These are phyloP conservation scores for Hypoxylon rickii DNA, from an alignment of 495 filamentous ascomycete genomes.

Conservation along the genomic window DNA sequence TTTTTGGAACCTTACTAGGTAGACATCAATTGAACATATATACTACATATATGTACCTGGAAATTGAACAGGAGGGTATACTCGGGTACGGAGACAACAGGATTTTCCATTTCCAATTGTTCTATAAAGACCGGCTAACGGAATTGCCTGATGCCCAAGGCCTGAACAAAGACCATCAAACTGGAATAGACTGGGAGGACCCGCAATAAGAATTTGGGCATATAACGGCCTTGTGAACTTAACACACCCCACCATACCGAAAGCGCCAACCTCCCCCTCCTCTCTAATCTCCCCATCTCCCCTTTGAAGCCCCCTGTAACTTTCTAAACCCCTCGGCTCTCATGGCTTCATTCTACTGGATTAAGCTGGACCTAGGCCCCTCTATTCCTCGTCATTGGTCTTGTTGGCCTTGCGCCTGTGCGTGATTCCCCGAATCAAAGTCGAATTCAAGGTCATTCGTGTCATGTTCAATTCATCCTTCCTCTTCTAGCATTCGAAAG, in stretches of 20 bases:
- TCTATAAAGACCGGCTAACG: no score
- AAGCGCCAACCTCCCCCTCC: constrained; percentile 23
- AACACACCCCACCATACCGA: constrained; percentile 31
- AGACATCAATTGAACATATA: no score
- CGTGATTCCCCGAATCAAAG: constrained; percentile 37
- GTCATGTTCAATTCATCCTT: constrained; percentile 27
- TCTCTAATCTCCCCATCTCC: no score
- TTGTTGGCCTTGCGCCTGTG: constrained; percentile 26
- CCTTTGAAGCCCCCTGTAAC: constrained; percentile 33
- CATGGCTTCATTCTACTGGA: constrained; percentile 34
- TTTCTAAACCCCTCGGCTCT: constrained; percentile 35
- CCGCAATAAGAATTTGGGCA: no score
- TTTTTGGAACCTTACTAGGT: not conserved
- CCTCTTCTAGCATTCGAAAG: constrained; percentile 29
- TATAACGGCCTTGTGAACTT: not conserved
- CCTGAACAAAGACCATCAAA: no score
- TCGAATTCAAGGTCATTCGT: constrained; percentile 21
- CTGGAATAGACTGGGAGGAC: no score
- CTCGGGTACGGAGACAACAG: no score
- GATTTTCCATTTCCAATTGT: no score
- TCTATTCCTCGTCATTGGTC: constrained; percentile 29
- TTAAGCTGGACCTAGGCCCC: constrained; percentile 29
- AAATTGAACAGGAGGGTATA: no score
- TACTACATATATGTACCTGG: no score
- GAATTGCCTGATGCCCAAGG: no score